A percentile compares a stretch with the other conserved stretches of the same genome.
Evolutionary conservation across 2,329 filamentous ascomycete genomes (phyloP).

Genomic region (Ceratocystiopsis brevicomis): DNA sequence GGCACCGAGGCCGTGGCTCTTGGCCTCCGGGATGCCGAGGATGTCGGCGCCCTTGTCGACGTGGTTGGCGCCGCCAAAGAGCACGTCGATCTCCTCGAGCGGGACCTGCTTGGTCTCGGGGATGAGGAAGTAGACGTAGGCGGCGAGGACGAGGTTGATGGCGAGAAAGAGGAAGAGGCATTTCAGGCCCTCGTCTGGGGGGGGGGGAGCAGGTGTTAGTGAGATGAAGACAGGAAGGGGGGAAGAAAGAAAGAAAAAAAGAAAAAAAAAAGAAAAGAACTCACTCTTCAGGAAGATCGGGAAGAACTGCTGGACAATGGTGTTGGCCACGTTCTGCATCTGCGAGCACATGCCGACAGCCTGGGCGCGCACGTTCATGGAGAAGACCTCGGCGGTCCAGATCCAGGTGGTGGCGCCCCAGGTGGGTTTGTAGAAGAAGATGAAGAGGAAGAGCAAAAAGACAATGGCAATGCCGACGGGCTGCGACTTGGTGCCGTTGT

Average conservation of each 20-base stretch:
- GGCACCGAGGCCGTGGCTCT: constrained; percentile 5
- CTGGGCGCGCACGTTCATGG: constrained; percentile 50
- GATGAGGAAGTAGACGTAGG: constrained; percentile 27
- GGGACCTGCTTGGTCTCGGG: constrained; percentile 28
- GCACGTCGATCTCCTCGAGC: constrained; percentile 35
- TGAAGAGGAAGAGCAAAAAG: constrained; percentile 44
- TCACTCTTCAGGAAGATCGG: constrained; percentile 39
- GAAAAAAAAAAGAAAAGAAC: constrained; percentile 3
- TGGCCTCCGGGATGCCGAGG: constrained; percentile 11
- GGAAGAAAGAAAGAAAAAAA: background rate
- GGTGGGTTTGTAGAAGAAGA: constrained; percentile 45
- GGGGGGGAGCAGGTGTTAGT: background rate
- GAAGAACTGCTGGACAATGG: constrained; percentile 49
- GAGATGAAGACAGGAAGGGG: too few species aligned
- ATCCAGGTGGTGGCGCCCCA: constrained; percentile 52
- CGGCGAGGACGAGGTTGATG: constrained; percentile 24
- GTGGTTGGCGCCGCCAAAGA: constrained; percentile 38
- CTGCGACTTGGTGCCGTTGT: constrained; percentile 30
- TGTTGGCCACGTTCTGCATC: constrained; percentile 42
- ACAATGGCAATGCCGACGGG: constrained; percentile 45
- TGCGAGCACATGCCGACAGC: constrained; percentile 46
- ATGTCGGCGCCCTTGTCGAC: constrained; percentile 33
- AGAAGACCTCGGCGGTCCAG: constrained; percentile 47
- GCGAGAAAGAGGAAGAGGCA: constrained; percentile 23
- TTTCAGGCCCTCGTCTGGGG: constrained; percentile 16